Conservation (phyloP, 495 filamentous ascomycete species). For the Penicillium psychrofluorescens region DNA sequence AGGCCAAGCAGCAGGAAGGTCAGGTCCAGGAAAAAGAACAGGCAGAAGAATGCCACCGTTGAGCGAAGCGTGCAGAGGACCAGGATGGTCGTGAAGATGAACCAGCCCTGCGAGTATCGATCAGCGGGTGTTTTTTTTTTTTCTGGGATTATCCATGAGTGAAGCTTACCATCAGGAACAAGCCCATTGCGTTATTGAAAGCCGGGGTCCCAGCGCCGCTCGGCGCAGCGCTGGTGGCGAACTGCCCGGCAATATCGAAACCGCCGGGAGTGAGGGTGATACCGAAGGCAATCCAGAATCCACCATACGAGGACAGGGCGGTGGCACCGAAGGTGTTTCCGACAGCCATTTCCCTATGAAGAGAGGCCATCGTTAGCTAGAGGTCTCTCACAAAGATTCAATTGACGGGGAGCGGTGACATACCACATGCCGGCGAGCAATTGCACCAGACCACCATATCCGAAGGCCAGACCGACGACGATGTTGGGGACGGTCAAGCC, state of each 20-base stretch:
- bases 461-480: conserved; percentile 63
- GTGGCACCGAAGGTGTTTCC: conserved; percentile 98
- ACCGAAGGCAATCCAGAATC: conserved; percentile 92
- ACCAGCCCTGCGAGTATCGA: conserved; percentile 59
- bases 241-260: conserved; percentile 59
- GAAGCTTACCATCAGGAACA: conserved; percentile 68
- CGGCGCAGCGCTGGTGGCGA: too few relatives aligned
- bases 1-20: conserved; percentile 85
- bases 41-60: conserved; percentile 89
- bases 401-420: conserved; percentile 26
- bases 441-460: conserved; percentile 86
- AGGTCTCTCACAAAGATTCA: background rate
- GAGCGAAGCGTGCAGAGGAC: conserved; percentile 86
- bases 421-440: conserved; percentile 96
- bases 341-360: conserved; percentile 87
- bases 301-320: conserved; percentile 91
- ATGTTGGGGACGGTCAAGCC: conserved; percentile 56
- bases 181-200: conserved; percentile 63
- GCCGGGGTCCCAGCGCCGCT: too few relatives aligned
- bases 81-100: conserved; percentile 92
- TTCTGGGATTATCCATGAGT: too few relatives aligned
- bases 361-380: background rate
- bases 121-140: too few relatives aligned
- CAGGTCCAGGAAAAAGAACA: conserved; percentile 91
- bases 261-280: conserved; percentile 82